A percentile compares a stretch with the other conserved stretches of the same genome.
These are phyloP conservation scores for Phylloporus sp. DNA, from an alignment of 768 basidiomycete genomes.

Conservation along the genomic window DNA sequence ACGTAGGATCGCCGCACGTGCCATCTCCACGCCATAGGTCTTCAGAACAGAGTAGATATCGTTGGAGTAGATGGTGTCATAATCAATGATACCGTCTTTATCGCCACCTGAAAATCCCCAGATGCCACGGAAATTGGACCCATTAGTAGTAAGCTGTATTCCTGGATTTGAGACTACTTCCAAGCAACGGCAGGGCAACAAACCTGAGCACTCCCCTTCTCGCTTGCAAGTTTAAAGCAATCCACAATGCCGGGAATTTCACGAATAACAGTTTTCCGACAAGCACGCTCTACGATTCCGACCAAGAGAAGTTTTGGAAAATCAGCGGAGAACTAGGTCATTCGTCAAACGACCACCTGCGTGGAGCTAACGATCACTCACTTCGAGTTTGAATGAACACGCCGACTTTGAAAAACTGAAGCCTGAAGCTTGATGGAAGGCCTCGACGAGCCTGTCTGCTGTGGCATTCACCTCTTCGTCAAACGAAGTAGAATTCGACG, in stretches of 20 bases:
- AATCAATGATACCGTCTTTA: conserved; percentile 62
- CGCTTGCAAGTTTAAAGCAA: conserved; percentile 63
- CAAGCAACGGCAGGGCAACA: conserved; percentile 6
- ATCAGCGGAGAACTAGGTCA: conserved; percentile 72
- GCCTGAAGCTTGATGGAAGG: conserved; percentile 62
- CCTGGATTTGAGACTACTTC: not conserved
- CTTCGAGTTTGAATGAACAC: conserved; percentile 83
- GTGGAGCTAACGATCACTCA: conserved; percentile 35
- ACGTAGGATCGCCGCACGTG: conserved; percentile 81
- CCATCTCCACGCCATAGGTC: conserved; percentile 97
- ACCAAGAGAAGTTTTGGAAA: conserved; percentile 93
- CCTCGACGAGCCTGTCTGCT: conserved; percentile 50
- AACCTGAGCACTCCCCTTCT: conserved; percentile 52
- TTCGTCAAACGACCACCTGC: not conserved
- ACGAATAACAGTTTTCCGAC: conserved; percentile 79
- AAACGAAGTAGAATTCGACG: conserved; percentile 28
- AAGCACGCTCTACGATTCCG: conserved; percentile 86
- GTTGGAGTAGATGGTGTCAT: conserved; percentile 85
- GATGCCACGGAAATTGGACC: conserved; percentile 87
- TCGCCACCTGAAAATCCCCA: conserved; percentile 67
- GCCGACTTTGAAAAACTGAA: conserved; percentile 64
- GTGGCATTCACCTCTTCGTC: conserved; percentile 42
- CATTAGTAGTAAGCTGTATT: conserved; percentile 76
- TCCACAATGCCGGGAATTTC: conserved; percentile 87
- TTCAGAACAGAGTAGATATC: conserved; percentile 89